phyloP scores from a whole-genome alignment of 768 basidiomycete genomes.

The Rhizopogon vulgaris region DNA sequence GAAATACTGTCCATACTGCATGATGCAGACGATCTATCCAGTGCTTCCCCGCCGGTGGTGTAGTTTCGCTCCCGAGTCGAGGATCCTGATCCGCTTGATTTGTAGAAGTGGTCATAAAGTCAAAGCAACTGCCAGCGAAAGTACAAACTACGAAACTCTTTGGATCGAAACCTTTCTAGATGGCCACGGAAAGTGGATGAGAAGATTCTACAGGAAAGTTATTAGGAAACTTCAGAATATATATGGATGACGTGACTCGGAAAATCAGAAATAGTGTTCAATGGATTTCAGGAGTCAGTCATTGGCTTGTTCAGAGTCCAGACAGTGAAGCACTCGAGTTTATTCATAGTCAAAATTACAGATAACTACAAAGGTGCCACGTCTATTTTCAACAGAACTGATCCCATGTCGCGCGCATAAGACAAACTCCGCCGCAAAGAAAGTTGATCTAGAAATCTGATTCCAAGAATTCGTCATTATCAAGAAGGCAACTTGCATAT shows the following conservation, averaged over 20 bases:
- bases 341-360: background rate
- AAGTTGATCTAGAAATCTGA: conserved; percentile 19
- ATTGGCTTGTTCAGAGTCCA: background rate
- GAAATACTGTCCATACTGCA: conserved; percentile 27
- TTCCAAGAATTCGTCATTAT: conserved; percentile 20
- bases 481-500: conserved; percentile 33
- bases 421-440: background rate
- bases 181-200: background rate
- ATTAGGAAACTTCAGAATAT: background rate
- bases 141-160: no score
- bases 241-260: background rate
- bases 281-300: background rate
- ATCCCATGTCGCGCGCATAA: background rate
- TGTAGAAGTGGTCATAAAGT: background rate
- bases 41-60: background rate
- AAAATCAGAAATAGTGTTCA: background rate
- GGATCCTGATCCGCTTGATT: background rate
- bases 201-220: background rate
- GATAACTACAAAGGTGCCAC: no score
- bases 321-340: background rate
- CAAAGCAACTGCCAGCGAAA: background rate
- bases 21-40: conserved; percentile 17
- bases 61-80: background rate
- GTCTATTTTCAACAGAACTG: background rate
- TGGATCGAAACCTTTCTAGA: background rate